Evolutionary conservation across 306 rosid genomes (phyloP), one percentile per base, ranked within the genome.

Genomic region (Cicer cuneatum): DNA sequence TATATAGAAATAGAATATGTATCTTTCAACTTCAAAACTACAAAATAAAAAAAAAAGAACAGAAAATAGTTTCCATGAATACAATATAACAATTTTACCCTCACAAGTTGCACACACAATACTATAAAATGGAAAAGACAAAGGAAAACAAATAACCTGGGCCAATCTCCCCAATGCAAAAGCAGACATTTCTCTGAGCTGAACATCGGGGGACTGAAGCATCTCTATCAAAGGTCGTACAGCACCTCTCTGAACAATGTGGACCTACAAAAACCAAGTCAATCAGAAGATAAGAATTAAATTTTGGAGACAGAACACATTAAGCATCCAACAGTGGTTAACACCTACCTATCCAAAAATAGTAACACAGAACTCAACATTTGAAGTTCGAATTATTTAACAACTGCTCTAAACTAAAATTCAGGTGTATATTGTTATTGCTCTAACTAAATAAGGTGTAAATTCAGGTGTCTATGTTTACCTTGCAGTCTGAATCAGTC

Each of bases 401-500:
- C 85, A 72, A 63, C 33, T 15, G 45, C 21, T 7, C 56, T 66
- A 43, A 40, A 41, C 74, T 3, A 10, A 66, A 53, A 41, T n/a
- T 75, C 21, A 56, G 49, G 6, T 39, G 7, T 35, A 12, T 8
- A 63, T 63, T 68, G 53, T 29, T 29, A 29, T 29, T 29, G 35
- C 35, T 29, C 35, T 29, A 29, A 29, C 35, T 29, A 29, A 29
- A 3, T 29, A 29, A 29, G 35, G 35, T 29, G 35, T 29, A 29
- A 29, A 29, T 29, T 29, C 35, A 29, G 5, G 35, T 29, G 76
- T 38, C 51, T 6, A 18, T 19, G 61, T 77, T 71, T 74, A 92
- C 99, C 93, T 95, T 95, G 85, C 99, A 89, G 81, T 92, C 99
- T 53, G 98, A 95, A 87, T 95, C 99, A 67, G 99, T 95, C 13